Base-by-base conservation (phyloP, 495 filamentous ascomycete genomes). In the Pseudomonodictys pantanalensis region DNA sequence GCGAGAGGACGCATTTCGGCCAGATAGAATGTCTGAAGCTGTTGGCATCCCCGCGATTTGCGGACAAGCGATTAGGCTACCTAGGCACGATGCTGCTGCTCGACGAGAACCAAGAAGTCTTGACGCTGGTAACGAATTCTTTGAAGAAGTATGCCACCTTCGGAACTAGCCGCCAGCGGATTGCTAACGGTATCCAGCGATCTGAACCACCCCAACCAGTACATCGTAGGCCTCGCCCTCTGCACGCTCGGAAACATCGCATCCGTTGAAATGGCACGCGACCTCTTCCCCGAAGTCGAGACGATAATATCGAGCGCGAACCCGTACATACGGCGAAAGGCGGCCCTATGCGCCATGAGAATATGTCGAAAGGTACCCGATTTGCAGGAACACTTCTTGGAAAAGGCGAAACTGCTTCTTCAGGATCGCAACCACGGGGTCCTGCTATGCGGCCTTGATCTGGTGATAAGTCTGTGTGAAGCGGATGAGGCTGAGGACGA, bases 11-110 rank as follows among this genome's bases (percentile, higher is more conserved):
- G 58, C 93, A 98, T 77, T 98, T 98, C 71, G 93, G 93, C 50
- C 93, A 98, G 78, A 97, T 98, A 75, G 93, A 98, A 86, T 98
- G 93, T 74, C 81, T 98, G 70, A 98, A 97, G 75, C 81, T 98
- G 42, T 83, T 98, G 17, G 93, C 93, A 52, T 97, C 95, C 10
- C 92, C 95, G 58, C 89, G 92, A 35, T 98, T 98, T 72, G 93
- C 95, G 64, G 93, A 98, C 80, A 98, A 98, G 77, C 86, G 93
- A 39, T 75, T 98, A 68, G 93, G 93, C 23, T 97, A 98, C 72
- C 77, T 98, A 58, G 93, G 95, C 22, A 97, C 93, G 0, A 98
- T 97, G 85, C 76, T 98, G 65, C 75, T 98, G 68, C 76, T 98
- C 62, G 93, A 98, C 72, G 93, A 98, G 79, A 98, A 98, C 67